Percentiles rank a stretch among this genome's conserved stretches.
Conservation (phyloP, 495 filamentous ascomycete species). For the Aspergillus carlsbadensis region DNA sequence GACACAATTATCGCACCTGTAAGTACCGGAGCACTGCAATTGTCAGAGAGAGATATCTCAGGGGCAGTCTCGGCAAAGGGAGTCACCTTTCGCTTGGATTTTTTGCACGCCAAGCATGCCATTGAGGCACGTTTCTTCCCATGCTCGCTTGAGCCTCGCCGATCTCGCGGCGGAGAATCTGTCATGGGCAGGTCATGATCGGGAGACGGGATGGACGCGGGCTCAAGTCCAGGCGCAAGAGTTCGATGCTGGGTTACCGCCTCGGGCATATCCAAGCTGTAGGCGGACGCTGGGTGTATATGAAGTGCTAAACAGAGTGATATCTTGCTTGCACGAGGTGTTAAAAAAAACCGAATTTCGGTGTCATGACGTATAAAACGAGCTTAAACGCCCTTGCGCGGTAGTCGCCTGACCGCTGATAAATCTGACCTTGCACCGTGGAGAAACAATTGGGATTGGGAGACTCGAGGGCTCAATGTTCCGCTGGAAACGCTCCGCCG, state of each 20-base stretch:
- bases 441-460: too few species aligned
- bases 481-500: too few species aligned
- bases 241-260: conserved; percentile 21
- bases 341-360: too few species aligned
- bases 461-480: too few species aligned
- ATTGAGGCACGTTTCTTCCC: conserved; percentile 48
- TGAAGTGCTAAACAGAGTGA: too few species aligned
- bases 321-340: too few species aligned
- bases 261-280: conserved; percentile 32
- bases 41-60: not conserved
- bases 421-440: too few species aligned
- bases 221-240: conserved; percentile 24
- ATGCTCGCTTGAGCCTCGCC: conserved; percentile 8
- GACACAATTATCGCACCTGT: conserved; percentile 45
- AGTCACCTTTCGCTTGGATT: conserved; percentile 46
- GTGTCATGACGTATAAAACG: too few species aligned
- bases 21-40: conserved; percentile 38
- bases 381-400: too few species aligned
- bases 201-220: conserved; percentile 22
- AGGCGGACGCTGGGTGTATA: too few species aligned
- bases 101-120: conserved; percentile 48
- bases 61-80: not conserved
- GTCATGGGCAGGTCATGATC: conserved; percentile 15
- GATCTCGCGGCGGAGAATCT: conserved; percentile 17
- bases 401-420: too few species aligned